These are phyloP conservation scores for Sordariomycetes sp. DNA, from an alignment of 2,329 filamentous ascomycete species.

Conservation along the genomic window DNA sequence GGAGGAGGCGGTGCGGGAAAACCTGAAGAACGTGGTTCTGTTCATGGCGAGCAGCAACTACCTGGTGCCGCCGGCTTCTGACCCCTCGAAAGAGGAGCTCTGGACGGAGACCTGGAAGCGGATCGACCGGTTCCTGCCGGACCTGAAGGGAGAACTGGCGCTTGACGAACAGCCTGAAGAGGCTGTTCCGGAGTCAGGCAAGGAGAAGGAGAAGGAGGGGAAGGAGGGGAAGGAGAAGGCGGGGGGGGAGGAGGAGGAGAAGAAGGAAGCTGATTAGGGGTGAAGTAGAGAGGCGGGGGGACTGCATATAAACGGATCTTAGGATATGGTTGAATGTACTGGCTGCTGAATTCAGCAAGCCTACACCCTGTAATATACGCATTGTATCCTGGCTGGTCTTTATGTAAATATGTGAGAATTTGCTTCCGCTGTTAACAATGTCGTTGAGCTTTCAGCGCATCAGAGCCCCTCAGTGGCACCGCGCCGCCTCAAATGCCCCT, in stretches of 20 bases:
- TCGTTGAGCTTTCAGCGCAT: no score
- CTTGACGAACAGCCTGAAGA: conserved; percentile 29
- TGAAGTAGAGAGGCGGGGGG: no score
- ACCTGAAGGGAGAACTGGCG: conserved; percentile 44
- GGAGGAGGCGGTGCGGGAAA: conserved; percentile 93
- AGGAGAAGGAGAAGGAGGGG: background rate
- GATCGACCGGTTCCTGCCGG: conserved; percentile 54
- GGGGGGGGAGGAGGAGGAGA: background rate
- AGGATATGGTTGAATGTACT: background rate
- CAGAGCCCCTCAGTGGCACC: no score
- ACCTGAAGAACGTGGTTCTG: conserved; percentile 88
- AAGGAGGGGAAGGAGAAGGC: background rate
- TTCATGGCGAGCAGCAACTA: conserved; percentile 90
- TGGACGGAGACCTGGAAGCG: conserved; percentile 56
- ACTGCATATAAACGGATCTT: no score
- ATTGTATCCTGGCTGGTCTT: background rate
- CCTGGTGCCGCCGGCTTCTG: conserved; percentile 57
- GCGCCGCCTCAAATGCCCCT: no score
- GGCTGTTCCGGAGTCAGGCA: background rate
- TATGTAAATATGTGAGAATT: no score
- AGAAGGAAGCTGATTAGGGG: background rate
- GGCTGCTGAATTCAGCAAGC: background rate
- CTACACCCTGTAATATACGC: background rate
- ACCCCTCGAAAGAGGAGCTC: conserved; percentile 42
- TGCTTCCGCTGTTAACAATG: no score